Conservation (phyloP, 768 basidiomycete genomes). For the Termitomyces titanicus region DNA sequence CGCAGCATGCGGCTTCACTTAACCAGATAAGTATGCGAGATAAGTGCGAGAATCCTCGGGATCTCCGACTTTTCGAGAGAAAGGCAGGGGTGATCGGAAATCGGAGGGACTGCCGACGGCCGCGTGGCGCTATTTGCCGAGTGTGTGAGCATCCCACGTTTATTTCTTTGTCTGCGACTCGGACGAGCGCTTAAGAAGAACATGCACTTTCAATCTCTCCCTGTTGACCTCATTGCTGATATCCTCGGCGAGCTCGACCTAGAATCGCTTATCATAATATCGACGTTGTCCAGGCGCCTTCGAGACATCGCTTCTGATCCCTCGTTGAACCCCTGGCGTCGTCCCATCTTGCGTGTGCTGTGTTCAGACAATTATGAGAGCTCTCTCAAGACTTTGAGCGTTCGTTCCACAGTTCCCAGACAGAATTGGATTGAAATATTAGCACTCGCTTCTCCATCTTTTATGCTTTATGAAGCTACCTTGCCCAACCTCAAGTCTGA, state of each 20-base stretch:
- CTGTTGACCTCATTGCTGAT: slow-evolving; percentile 75
- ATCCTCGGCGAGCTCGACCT: slow-evolving; percentile 70
- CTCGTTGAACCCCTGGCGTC: slow-evolving; percentile 73
- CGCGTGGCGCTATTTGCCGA: background rate
- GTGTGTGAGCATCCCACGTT: background rate
- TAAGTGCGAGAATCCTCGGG: background rate
- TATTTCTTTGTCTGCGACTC: background rate
- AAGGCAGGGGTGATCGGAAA: background rate
- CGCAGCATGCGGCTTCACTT: background rate
- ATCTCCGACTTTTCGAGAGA: background rate
- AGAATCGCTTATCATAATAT: slow-evolving; percentile 50
- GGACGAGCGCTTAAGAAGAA: background rate
- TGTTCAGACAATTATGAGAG: slow-evolving; percentile 42
- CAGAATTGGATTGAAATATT: slow-evolving; percentile 81
- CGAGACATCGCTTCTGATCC: slow-evolving; percentile 56
- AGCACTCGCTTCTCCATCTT: slow-evolving; percentile 54
- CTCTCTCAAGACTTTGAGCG: slow-evolving; percentile 55
- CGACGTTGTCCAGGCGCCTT: slow-evolving; percentile 60
- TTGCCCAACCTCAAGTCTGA: slow-evolving; percentile 60
- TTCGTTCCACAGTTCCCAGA: slow-evolving; percentile 61
- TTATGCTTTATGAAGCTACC: slow-evolving; percentile 64
- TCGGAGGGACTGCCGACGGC: background rate
- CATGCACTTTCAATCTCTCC: slow-evolving; percentile 49
- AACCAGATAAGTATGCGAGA: background rate
- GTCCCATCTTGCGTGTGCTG: slow-evolving; percentile 61